Evolutionary conservation across 768 basidiomycete species (phyloP), one percentile per base, ranked within the genome.

Genomic region (Termitomyces sp.): DNA sequence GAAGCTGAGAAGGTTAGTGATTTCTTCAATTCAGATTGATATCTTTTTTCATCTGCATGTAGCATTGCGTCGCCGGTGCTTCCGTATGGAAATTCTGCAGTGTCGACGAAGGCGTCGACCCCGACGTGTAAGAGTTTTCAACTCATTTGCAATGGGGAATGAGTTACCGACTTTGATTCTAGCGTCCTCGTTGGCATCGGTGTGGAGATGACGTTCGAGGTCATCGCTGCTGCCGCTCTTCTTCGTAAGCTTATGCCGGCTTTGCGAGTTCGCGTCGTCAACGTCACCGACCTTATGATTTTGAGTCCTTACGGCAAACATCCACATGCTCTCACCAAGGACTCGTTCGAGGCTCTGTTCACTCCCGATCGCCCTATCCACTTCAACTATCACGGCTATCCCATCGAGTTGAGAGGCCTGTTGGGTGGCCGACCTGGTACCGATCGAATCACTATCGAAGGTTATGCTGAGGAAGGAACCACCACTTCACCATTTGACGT

Each of bases 271-370:
- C 85, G 91, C 20, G 89, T 95, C 58, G 85, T 95, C 58, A 95
- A 96, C 64, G 87, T 96, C 60, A 91, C 91, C 2, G 93, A 96
- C 66, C 77, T 95, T 48, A 88, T 97, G 84, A 87, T 95, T 59
- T 81, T 97, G 46, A 82, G 83, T 32, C 76, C 80, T 5, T 70
- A 68, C n/a, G 89, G 88, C 55, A 72, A 79, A 12, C 92, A 95
- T 68, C 92, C 93, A 8, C 92, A 93, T 65, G 79, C 89, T 1
- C 75, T 95, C 59, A 77, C 71, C 63, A 73, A 80, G 30, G 80
- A 77, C 1, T 82, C 80, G 51, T 95, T 91, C 69, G 75, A 82
- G 47, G 74, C 80, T 33, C 78, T 95, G 38, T 93, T 95, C 74
- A 92, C 91, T 7, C 68, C 72, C 26, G 83, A 91, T 67, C 81